A percentile compares a stretch with the other conserved stretches of the same genome.
phyloP scores from a whole-genome alignment of 768 basidiomycete genomes.

The Daedaleopsis sinensis region DNA sequence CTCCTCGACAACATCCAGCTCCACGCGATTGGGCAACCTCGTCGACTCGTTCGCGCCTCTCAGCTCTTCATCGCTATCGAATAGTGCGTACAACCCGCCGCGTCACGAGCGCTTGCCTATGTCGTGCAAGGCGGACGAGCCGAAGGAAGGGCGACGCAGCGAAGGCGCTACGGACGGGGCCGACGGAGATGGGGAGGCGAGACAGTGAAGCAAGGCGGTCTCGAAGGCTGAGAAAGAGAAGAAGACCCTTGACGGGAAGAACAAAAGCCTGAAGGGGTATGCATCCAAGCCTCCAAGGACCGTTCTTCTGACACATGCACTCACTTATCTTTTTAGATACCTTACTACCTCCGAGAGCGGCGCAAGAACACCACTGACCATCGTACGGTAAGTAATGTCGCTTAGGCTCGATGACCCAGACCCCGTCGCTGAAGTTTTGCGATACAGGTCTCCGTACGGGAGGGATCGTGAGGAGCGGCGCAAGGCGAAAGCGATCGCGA shows the following conservation, averaged over 20 bases:
- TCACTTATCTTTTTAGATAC: background rate
- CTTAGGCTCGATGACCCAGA: no score
- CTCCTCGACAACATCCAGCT: no score
- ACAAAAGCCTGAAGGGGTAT: constrained; percentile 84
- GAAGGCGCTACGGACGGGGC: constrained; percentile 46
- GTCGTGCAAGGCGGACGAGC: no score
- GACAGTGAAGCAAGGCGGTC: constrained; percentile 32
- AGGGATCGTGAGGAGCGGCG: constrained; percentile 37
- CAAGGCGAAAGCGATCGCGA: constrained; percentile 30
- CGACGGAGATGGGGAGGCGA: constrained; percentile 28
- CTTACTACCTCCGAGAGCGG: constrained; percentile 75
- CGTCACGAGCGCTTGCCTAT: no score
- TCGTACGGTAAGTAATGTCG: constrained; percentile 48
- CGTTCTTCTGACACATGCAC: background rate
- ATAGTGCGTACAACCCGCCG: no score
- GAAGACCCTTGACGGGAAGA: constrained; percentile 87
- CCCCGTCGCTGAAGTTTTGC: constrained; percentile 5
- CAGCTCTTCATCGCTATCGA: no score
- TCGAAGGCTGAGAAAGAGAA: constrained; percentile 54
- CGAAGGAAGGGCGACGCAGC: no score
- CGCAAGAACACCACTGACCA: constrained; percentile 96
- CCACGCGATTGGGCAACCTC: no score
- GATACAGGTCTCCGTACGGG: constrained; percentile 45
- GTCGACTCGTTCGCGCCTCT: no score
- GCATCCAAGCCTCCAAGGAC: background rate